These are phyloP conservation scores for Neurospora intermedia DNA, from an alignment of 495 filamentous ascomycete species.

Conservation along the genomic window DNA sequence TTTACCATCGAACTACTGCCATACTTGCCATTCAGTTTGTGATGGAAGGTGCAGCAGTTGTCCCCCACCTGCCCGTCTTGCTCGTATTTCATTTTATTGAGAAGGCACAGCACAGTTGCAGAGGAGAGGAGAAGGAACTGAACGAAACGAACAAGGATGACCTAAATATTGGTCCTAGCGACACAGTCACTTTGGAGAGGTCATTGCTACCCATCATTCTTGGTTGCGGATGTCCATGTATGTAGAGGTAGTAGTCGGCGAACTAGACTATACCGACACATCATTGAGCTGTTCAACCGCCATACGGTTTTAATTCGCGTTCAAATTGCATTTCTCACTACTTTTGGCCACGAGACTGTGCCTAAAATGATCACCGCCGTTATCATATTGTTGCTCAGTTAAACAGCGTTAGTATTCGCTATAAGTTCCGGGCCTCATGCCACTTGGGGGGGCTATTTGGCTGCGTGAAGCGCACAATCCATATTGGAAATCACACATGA, in stretches of 20 bases:
- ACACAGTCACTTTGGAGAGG: neutral
- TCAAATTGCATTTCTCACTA: neutral
- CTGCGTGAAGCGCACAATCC: neutral
- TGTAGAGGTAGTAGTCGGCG: neutral
- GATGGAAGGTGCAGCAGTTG: neutral
- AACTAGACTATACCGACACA: neutral
- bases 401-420: neutral
- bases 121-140: neutral
- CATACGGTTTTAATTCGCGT: neutral
- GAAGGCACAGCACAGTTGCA: neutral
- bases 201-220: neutral
- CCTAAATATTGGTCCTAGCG: neutral
- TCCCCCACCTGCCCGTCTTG: neutral
- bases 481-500: neutral
- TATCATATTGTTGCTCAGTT: neutral
- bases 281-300: neutral
- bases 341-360: neutral
- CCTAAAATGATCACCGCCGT: neutral
- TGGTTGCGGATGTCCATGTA: neutral
- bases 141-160: neutral
- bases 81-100: neutral
- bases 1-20: neutral
- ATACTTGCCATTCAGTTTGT: neutral
- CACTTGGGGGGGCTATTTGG: neutral
- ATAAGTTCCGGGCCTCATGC: neutral